Base-by-base conservation (phyloP, 805 yeast species). In the Candida silvatica region DNA sequence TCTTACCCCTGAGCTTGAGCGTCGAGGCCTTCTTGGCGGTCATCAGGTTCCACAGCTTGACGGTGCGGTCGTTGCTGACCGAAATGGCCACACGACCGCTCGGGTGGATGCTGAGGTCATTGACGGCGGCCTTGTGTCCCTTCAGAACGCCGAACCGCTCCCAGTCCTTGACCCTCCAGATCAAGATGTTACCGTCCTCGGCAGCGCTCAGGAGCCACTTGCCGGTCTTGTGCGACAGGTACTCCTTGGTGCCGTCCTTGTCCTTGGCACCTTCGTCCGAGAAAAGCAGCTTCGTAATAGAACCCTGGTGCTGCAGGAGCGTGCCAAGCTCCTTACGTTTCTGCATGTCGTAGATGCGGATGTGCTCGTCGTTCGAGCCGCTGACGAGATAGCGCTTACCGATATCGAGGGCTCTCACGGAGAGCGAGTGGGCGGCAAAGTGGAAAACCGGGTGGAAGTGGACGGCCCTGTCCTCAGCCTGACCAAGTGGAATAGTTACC, bases 91-190 rank as follows among this genome's bases (percentile, higher is more conserved):
- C 76, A 59, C 85, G 72, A 11, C 95, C 95, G 3, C 86, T 67
- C 14, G 94, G 94, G 57, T 92, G 98, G 26, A 92, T 81, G 20
- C 87, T 81, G 29, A 92, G 50, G 56, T 87, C 97, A 45, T 80
- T 82, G 29, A 92, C 72, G 35, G 82, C 67, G n/a, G 76, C 90
- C 29, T 69, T 70, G 59, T 90, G 97, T 9, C 97, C 97, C 56
- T 87, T 87, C 56, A 92, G 64, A 11, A 79, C 76, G 4, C 92
- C 94, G 54, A 85, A 78, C 29, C 77, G 69, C 53, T 92, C 97
- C 98, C 98, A 92, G 60, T 92, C 98, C 56, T 84, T 86, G 3
- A 92, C 82, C 57, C 97, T 69, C 98, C 98, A 92, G 28, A 92
- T 71, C 35, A 86, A 74, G 31, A 92, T 77, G 40, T 77, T 80